These are phyloP conservation scores for Daedaleopsis sinensis DNA, from an alignment of 768 basidiomycete genomes.

Conservation along the genomic window DNA sequence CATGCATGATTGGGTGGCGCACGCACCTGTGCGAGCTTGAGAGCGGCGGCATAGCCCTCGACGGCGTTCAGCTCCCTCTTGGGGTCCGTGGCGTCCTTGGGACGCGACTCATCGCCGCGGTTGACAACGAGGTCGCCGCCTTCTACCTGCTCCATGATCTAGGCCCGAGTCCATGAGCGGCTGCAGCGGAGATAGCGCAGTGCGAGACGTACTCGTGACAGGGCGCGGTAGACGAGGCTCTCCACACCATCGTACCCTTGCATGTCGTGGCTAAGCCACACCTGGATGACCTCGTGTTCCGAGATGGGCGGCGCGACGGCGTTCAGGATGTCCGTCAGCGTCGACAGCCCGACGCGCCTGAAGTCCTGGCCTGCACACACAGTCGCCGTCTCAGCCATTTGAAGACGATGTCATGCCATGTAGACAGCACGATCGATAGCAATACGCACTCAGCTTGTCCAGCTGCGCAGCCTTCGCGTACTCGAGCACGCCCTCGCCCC, in stretches of 20 bases:
- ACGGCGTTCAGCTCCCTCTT: conserved; percentile 79
- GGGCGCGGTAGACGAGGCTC: conserved; percentile 86
- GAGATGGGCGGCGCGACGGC: conserved; percentile 98
- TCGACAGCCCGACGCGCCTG: conserved; percentile 83
- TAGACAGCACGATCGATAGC: background rate
- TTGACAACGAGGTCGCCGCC: conserved; percentile 91
- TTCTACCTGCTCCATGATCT: conserved; percentile 93
- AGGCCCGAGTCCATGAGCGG: conserved; percentile 5
- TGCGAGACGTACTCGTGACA: conserved; percentile 63
- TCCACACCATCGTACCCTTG: conserved; percentile 95
- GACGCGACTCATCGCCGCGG: conserved; percentile 74
- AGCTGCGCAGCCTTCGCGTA: conserved; percentile 88
- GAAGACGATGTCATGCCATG: background rate
- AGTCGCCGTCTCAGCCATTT: background rate
- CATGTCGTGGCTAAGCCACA: conserved; percentile 97
- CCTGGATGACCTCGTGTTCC: conserved; percentile 96
- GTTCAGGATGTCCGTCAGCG: conserved; percentile 89
- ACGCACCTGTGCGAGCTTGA: conserved; percentile 81
- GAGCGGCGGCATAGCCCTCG: conserved; percentile 81
- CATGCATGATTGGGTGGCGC: conserved; percentile 7
- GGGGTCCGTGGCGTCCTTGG: conserved; percentile 54
- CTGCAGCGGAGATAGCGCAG: background rate
- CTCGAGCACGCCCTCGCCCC: conserved; percentile 82
- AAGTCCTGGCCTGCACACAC: conserved; percentile 79
- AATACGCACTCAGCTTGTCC: conserved; percentile 82